Evolutionary conservation across 805 yeast species (phyloP).

Genomic region (Barnettozyma sucrosica): DNA sequence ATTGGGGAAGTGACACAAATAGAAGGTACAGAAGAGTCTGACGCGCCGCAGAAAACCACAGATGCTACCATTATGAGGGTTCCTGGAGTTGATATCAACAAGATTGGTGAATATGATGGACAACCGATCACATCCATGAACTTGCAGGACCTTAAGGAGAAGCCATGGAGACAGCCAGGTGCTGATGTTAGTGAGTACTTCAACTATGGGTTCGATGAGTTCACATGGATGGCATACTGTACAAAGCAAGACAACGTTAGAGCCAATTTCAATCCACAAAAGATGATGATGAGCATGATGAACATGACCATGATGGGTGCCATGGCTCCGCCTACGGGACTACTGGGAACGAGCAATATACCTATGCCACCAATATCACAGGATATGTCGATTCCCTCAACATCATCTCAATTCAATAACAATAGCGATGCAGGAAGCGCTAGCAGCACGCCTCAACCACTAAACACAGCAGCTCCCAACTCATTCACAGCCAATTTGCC

Average conservation of each 20-base stretch:
- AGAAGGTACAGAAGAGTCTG: constrained; percentile 17
- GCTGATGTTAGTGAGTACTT: constrained; percentile 92
- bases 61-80: constrained; percentile 32
- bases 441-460: constrained; percentile 2
- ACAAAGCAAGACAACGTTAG: constrained; percentile 78
- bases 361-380: constrained; percentile 3
- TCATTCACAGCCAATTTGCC: constrained; percentile 8
- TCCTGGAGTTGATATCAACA: constrained; percentile 59
- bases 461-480: constrained; percentile 8
- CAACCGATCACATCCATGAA: constrained; percentile 76
- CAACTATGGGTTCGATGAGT: constrained; percentile 94
- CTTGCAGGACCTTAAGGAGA: constrained; percentile 76
- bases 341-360: constrained; percentile 26
- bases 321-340: constrained; percentile 26
- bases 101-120: constrained; percentile 71
- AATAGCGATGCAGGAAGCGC: neutral
- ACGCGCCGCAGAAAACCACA: constrained; percentile 27
- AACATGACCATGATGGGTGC: constrained; percentile 24
- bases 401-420: neutral
- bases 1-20: constrained; percentile 30
- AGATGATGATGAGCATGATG: constrained; percentile 61
- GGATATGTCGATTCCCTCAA: constrained; percentile 23
- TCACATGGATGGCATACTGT: constrained; percentile 92
- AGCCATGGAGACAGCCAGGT: constrained; percentile 98
- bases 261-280: constrained; percentile 77